Percentiles rank a stretch among this genome's conserved stretches.
These are phyloP conservation scores for Cryptomeria japonica DNA, from an alignment of 75 land plant genomes.

Conservation along the genomic window DNA sequence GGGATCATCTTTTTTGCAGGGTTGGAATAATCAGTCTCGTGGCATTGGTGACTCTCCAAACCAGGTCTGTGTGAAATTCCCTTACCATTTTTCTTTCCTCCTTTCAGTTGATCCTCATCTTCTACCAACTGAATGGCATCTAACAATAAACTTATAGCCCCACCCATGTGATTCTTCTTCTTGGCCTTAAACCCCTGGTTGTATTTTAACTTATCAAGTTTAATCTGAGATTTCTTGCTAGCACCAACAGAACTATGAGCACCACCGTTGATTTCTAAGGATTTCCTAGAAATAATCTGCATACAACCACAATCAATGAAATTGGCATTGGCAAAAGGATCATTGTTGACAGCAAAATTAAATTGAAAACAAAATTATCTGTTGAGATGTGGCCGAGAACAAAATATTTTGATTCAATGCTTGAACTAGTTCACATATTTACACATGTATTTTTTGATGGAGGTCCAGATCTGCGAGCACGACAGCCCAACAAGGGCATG, in stretches of 20 bases:
- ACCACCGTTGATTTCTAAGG: neutral
- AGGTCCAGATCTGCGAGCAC: too few species aligned
- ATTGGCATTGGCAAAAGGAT: neutral
- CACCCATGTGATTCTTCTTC: neutral
- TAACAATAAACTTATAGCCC: neutral
- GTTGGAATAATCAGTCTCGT: neutral
- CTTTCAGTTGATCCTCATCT: neutral
- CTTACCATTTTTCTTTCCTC: neutral
- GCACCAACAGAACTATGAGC: neutral
- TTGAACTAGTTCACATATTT: neutral
- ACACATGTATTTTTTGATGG: too few species aligned
- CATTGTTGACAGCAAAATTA: neutral
- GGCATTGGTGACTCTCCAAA: neutral
- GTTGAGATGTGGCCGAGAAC: neutral
- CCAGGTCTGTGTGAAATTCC: neutral
- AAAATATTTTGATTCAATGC: neutral
- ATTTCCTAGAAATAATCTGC: neutral
- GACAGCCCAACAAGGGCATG: too few species aligned
- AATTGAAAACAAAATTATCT: neutral
- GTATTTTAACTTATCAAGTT: neutral
- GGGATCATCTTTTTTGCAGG: neutral
- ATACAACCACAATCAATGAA: neutral
- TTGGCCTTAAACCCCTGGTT: neutral
- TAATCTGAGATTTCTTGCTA: neutral
- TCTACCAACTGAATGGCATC: neutral